A percentile compares a stretch with the other conserved stretches of the same genome.
Evolutionary conservation across 768 basidiomycete species (phyloP).

Genomic region (Psilocybe cubensis): DNA sequence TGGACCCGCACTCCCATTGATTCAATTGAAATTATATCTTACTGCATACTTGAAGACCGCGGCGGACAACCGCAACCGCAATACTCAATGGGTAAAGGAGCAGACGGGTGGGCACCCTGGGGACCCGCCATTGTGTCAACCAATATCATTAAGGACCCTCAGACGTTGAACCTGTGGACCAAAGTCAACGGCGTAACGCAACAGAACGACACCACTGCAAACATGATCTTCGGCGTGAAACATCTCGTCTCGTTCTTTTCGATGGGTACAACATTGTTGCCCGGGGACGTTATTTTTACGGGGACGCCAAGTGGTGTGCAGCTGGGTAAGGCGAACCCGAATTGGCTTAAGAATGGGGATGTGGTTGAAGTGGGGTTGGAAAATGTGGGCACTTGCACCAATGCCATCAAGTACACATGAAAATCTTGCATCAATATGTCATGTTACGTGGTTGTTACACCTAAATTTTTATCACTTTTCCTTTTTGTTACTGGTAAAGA

Average conservation of each 20-base stretch:
- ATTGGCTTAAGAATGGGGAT: slow-evolving; percentile 40
- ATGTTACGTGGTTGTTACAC: too few relatives aligned
- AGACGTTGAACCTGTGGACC: slow-evolving; percentile 43
- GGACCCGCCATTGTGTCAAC: slow-evolving; percentile 42
- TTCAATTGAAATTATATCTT: not conserved
- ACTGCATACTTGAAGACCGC: slow-evolving; percentile 25
- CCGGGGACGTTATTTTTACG: slow-evolving; percentile 48
- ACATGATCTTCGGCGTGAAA: slow-evolving; percentile 45
- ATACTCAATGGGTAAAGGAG: slow-evolving; percentile 46
- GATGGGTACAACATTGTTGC: slow-evolving; percentile 45
- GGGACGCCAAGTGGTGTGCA: slow-evolving; percentile 44
- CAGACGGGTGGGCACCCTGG: slow-evolving; percentile 47
- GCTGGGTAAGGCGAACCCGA: slow-evolving; percentile 35
- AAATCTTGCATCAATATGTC: too few relatives aligned
- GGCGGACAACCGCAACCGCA: slow-evolving; percentile 45
- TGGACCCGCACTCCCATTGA: not conserved
- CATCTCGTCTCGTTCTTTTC: slow-evolving; percentile 45
- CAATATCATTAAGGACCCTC: slow-evolving; percentile 39
- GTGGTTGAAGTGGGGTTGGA: slow-evolving; percentile 42
- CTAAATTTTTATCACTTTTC: not conserved
- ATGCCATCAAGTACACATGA: slow-evolving; percentile 32
- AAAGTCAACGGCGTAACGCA: slow-evolving; percentile 42
- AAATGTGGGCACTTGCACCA: slow-evolving; percentile 42
- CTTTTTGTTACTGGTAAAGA: not conserved
- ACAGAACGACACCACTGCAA: slow-evolving; percentile 44